Evolutionary conservation across 306 rosid species (phyloP), one percentile per base, ranked within the genome.

Genomic region (Parietaria judaica): DNA sequence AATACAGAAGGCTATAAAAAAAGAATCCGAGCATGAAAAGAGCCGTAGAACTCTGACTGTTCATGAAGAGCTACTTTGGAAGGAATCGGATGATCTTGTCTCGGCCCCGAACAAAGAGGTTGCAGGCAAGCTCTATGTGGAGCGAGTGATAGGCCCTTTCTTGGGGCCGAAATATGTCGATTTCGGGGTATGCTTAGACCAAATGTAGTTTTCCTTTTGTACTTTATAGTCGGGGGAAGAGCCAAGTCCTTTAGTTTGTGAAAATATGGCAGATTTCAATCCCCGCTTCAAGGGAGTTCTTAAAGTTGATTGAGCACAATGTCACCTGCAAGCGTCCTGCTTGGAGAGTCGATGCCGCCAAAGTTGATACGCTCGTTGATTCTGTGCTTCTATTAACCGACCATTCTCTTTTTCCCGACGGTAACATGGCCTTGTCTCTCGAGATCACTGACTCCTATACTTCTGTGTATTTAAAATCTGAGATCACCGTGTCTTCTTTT

Each of bases 81-180:
- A 80, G 63, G 94, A 86, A 43, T 57, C 73, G 2, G 80, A 74
- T 47, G 82, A 63, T 43, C 69, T 84, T 59, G 66, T 56, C 12
- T 79, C 84, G 17, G 76, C 90, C 53, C 36, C 87, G 13, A 80
- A 76, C 69, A 79, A 70, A 61, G 95, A 82, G 52, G 50, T 50
- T 62, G 85, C 86, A 11, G 56, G 76, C 58, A 85, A 80, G 41
- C 15, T 72, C 8, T 94, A 63, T 61, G 87, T 84, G 38, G 69
- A 67, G 68, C 83, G 74, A 39, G 82, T 94, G 44, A 86, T 94
- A 86, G 71, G 73, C 76, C 95, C 97, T 56, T 81, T 86, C 56
- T 74, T 88, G 69, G 99, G 99, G 65, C 70, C 94, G 60, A 64
- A 84, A 37, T 77, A 54, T 44, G 90, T 94, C 38, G 97, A 88